Evolutionary conservation across 306 rosid species (phyloP), one percentile per base, ranked within the genome.

Genomic region (Mimosa bimucronata): DNA sequence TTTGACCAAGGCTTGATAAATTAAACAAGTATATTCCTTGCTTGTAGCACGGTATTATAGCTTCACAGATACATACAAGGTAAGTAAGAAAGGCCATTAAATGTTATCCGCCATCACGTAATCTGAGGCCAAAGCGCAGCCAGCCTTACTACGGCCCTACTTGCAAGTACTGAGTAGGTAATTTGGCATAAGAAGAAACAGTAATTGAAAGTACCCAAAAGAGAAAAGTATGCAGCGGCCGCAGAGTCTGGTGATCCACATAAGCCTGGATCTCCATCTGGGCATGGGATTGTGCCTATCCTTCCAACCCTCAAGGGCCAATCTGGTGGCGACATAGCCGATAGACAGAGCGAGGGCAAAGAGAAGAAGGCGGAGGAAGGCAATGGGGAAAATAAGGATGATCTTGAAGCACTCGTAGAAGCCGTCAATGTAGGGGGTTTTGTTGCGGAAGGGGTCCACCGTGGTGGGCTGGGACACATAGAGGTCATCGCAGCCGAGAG

Each of bases 271-370:
- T 66, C 99, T 87, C 99, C 99, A 93, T 72, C 28, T 84, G 0
- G 99, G 99, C 97, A 96, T 87, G 5, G 98, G 97, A 30, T 80
- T 91, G 70, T 88, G 85, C 80, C 13, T 89, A 29, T 91, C 98
- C 81, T 89, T 91, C 99, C 99, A 96, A 9, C 98, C 92, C 14
- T 26, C 1, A 41, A 96, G 91, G 38, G 99, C 99, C 48, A 88
- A 12, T 65, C 71, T 91, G 6, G 99, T 93, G 0, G 97, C 97
- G 3, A 91, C 2, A 60, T 82, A 96, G 6, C 99, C 99, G 5
- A 96, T 44, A 48, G 80, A 76, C 23, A 96, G 62, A 28, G 87
- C 84, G 8, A 79, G 52, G 5, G 97, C 99, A 26, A 96, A 96
- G 0, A 96, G 62, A 52, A 83, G 85, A 9, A 96, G 90, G 41